Evolutionary conservation across 768 basidiomycete species (phyloP), one percentile per base, ranked within the genome.

Genomic region (Lentinula sp.): DNA sequence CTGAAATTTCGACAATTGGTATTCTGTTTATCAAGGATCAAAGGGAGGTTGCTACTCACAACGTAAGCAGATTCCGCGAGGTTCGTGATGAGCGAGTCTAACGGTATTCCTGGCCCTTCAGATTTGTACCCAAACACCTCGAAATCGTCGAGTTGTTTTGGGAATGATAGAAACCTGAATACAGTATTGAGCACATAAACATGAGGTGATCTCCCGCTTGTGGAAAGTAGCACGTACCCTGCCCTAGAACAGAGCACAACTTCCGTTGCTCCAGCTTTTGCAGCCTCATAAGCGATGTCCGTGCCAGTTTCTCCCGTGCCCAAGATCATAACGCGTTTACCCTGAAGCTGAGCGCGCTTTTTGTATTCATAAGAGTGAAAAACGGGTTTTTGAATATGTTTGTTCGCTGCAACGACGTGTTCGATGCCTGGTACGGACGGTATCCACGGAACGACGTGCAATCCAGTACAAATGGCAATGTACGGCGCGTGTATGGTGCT

Each of bases 261-360:
- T 65, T 83, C 77, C 57, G 76, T 75, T 3, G 83, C 80, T 2
- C 77, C 78, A 0, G 80, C 80, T 64, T 85, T 79, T 6, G 73
- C 77, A 57, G 77, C 70, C 63, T 78, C 78, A 61, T 79, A 79
- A 34, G 77, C 81, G 16, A 87, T 68, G 64, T 87, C 85, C 80
- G 84, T 82, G 2, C 83, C 84, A 5, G 85, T 87, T 68, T 87
- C 85, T 2, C 85, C 85, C 9, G 78, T 81, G 0, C 85, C 85
- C 16, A 86, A 73, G 23, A 87, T 76, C 72, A 86, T 73, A 21
- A 87, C 78, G 23, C 75, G 73, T 63, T 78, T 76, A 28, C 75
- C 78, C 13, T 62, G 49, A 9, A 85, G 70, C 63, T 84, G 79
- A 0, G 69, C 64, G 13, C 79, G 76, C 5, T 68, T 65, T 65